phyloP scores from a whole-genome alignment of 768 basidiomycete genomes.

The Leccinum broughii region DNA sequence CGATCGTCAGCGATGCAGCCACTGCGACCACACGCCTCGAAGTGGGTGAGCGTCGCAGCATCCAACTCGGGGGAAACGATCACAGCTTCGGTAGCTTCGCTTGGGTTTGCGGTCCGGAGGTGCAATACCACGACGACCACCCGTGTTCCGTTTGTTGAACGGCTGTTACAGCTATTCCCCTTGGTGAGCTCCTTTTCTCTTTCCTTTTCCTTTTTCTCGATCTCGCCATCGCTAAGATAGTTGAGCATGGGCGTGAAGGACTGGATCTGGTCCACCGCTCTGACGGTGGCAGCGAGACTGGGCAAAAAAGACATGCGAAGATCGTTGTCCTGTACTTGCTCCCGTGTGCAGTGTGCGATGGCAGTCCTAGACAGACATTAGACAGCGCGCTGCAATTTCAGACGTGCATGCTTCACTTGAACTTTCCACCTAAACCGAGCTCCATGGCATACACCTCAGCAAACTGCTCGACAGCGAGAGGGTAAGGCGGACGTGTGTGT shows the following conservation, averaged over 20 bases:
- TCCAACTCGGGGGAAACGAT: slow-evolving; percentile 79
- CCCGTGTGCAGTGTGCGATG: slow-evolving; percentile 92
- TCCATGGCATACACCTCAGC: slow-evolving; percentile 85
- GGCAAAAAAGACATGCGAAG: slow-evolving; percentile 88
- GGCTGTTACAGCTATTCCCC: slow-evolving; percentile 22
- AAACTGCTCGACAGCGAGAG: slow-evolving; percentile 63
- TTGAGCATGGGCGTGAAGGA: slow-evolving; percentile 85
- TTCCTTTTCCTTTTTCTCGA: slow-evolving; percentile 87
- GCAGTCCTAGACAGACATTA: slow-evolving; percentile 66
- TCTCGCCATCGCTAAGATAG: slow-evolving; percentile 84
- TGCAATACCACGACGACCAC: slow-evolving; percentile 75
- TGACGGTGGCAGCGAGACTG: slow-evolving; percentile 65
- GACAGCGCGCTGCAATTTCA: not conserved
- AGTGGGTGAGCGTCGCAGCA: slow-evolving; percentile 67
- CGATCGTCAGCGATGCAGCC: slow-evolving; percentile 80
- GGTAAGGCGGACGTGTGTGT: too few species aligned
- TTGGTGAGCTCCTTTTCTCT: slow-evolving; percentile 90
- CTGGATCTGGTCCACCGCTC: slow-evolving; percentile 74
- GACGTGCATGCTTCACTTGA: slow-evolving; percentile 59
- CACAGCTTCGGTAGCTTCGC: slow-evolving; percentile 87
- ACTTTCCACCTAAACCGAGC: slow-evolving; percentile 87
- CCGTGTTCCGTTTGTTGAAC: slow-evolving; percentile 65
- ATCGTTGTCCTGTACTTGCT: slow-evolving; percentile 95
- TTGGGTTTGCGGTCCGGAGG: slow-evolving; percentile 93
- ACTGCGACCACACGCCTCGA: slow-evolving; percentile 84